A percentile compares a stretch with the other conserved stretches of the same genome.
Evolutionary conservation across 75 land plant genomes (phyloP).

Genomic region (Pinus tabuliformis): DNA sequence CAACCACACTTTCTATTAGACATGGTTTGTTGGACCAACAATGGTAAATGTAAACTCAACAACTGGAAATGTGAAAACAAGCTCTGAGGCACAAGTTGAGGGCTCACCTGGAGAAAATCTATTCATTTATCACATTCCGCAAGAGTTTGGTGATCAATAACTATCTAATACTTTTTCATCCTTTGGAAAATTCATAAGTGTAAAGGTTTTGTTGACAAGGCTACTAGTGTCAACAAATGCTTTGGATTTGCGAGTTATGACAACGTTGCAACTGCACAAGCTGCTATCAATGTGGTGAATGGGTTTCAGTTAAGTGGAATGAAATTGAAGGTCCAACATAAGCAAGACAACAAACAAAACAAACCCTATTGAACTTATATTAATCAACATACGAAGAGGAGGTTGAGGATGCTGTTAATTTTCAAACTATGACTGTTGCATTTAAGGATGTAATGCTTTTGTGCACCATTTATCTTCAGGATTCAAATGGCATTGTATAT

Average conservation of each 20-base stretch:
- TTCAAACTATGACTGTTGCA: neutral
- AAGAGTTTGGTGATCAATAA: slow-evolving; percentile 79
- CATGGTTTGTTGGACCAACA: slow-evolving; percentile 23
- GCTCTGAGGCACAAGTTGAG: slow-evolving; percentile 15
- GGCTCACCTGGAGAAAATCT: slow-evolving; percentile 12
- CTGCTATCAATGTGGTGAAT: slow-evolving; percentile 82
- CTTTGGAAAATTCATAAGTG: no score
- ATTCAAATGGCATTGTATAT: slow-evolving; percentile 4
- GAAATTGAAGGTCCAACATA: slow-evolving; percentile 90
- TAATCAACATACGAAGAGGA: neutral
- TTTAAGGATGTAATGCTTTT: neutral
- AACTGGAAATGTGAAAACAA: slow-evolving; percentile 36
- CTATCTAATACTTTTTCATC: no score
- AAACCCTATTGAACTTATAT: slow-evolving; percentile 51
- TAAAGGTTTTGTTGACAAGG: slow-evolving; percentile 54
- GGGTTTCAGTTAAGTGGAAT: slow-evolving; percentile 83
- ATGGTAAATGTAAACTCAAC: neutral
- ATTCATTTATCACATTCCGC: slow-evolving; percentile 95
- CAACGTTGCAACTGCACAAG: slow-evolving; percentile 70
- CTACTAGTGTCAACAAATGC: slow-evolving; percentile 92
- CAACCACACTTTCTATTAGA: slow-evolving; percentile 27
- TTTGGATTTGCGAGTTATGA: slow-evolving; percentile 97
- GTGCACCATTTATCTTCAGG: neutral
- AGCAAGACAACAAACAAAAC: slow-evolving; percentile 84
- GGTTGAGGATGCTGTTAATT: neutral